Percentiles rank a stretch among this genome's conserved stretches.
These are phyloP conservation scores for Acer negundo DNA, from an alignment of 345 rosid genomes.

Conservation along the genomic window DNA sequence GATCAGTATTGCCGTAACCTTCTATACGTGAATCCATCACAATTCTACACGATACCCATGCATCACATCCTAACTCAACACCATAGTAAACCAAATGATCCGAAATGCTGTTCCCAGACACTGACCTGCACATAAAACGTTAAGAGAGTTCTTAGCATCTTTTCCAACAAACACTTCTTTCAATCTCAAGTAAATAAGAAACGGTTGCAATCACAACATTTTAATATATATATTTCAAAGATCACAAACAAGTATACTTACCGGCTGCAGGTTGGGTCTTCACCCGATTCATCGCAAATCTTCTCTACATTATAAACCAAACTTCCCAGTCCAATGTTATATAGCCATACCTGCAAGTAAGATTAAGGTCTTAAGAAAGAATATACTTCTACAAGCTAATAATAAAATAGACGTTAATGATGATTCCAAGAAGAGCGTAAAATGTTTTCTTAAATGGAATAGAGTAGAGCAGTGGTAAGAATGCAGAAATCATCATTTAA, in stretches of 20 bases:
- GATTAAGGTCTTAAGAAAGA: neutral
- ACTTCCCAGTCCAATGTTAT: slow-evolving; percentile 53
- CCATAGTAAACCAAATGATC: slow-evolving; percentile 83
- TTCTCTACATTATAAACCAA: slow-evolving; percentile 57
- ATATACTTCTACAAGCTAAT: neutral
- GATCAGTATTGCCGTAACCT: slow-evolving; percentile 54
- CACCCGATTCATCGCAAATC: slow-evolving; percentile 79
- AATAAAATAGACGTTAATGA: neutral
- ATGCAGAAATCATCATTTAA: neutral
- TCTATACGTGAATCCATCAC: slow-evolving; percentile 52
- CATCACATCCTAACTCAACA: slow-evolving; percentile 51
- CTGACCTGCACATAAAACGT: slow-evolving; percentile 58
- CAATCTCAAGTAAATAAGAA: neutral
- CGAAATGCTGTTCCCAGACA: slow-evolving; percentile 64
- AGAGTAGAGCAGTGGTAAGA: neutral
- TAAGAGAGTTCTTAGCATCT: neutral
- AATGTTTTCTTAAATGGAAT: slow-evolving; percentile 2
- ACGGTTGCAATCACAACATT: neutral
- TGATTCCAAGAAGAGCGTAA: neutral
- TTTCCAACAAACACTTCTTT: neutral
- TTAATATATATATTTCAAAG: neutral
- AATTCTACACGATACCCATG: slow-evolving; percentile 68
- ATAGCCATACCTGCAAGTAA: slow-evolving; percentile 59
- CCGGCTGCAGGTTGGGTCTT: slow-evolving; percentile 86
- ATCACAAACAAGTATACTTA: slow-evolving; percentile 10